phyloP scores from a whole-genome alignment of 768 basidiomycete species.

The Tephrocybe sp. region DNA sequence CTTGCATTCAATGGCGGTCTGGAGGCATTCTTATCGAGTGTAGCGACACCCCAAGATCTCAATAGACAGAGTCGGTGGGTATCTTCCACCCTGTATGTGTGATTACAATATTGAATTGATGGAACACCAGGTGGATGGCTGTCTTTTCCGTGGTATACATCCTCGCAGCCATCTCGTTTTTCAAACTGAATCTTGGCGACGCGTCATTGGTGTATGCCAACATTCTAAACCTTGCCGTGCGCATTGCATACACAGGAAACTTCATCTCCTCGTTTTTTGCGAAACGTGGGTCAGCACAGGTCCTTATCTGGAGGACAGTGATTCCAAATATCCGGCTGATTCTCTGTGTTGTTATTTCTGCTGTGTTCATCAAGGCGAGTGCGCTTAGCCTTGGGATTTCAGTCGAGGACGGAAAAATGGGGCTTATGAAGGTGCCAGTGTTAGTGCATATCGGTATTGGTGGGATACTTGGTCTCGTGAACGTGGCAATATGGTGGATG shows the following conservation, averaged over 20 bases:
- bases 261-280: conserved; percentile 13
- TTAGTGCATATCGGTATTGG: conserved; percentile 35
- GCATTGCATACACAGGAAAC: conserved; percentile 48
- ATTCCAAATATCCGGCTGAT: conserved; percentile 10
- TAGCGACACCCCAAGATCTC: conserved; percentile 66
- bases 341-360: conserved; percentile 25
- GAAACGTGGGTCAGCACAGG: conserved; percentile 23
- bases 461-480: conserved; percentile 14
- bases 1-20: conserved; percentile 88
- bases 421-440: conserved; percentile 24
- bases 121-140: conserved; percentile 68
- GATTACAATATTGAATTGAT: background rate
- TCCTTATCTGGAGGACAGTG: conserved; percentile 11
- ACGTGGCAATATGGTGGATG: conserved; percentile 22
- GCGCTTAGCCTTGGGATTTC: conserved; percentile 20
- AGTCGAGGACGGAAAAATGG: conserved; percentile 18
- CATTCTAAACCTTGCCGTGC: conserved; percentile 57
- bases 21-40: conserved; percentile 87
- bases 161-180: conserved; percentile 43
- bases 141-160: conserved; percentile 71
- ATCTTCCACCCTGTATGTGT: background rate
- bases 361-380: conserved; percentile 26
- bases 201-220: conserved; percentile 76
- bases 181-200: conserved; percentile 55
- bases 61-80: conserved; percentile 61